Evolutionary conservation across 2,329 filamentous ascomycete genomes (phyloP).

Genomic region (Colletotrichum sojae): DNA sequence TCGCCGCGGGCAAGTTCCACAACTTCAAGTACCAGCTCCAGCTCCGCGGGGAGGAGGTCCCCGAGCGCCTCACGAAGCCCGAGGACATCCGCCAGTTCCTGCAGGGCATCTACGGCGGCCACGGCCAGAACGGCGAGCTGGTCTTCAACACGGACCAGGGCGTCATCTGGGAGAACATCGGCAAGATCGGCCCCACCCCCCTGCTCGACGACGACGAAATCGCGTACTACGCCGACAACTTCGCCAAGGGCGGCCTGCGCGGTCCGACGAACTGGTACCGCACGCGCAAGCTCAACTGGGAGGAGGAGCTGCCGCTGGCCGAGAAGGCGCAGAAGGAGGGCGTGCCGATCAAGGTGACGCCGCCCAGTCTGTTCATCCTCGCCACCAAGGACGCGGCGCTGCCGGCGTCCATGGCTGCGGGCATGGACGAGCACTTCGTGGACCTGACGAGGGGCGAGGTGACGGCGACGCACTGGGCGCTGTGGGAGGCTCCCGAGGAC

Average conservation of each 20-base stretch:
- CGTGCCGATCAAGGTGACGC: conserved; percentile 60
- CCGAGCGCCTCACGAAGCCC: conserved; percentile 69
- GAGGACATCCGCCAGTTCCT: conserved; percentile 79
- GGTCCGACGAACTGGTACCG: conserved; percentile 94
- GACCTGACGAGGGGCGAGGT: conserved; percentile 77
- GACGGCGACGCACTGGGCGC: conserved; percentile 83
- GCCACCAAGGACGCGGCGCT: conserved; percentile 81
- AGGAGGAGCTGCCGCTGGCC: conserved; percentile 78
- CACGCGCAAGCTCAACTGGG: conserved; percentile 77
- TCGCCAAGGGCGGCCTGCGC: conserved; percentile 78
- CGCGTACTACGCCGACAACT: conserved; percentile 83
- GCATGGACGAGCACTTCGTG: conserved; percentile 79
- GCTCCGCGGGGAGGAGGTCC: conserved; percentile 77
- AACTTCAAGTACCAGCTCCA: conserved; percentile 91
- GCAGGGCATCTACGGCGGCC: conserved; percentile 78
- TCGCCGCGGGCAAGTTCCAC: conserved; percentile 67
- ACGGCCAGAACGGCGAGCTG: conserved; percentile 66
- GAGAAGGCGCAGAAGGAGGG: conserved; percentile 59
- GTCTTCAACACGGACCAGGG: conserved; percentile 75
- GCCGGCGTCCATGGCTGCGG: conserved; percentile 76
- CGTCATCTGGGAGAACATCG: conserved; percentile 73
- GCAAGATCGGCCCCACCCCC: conserved; percentile 67
- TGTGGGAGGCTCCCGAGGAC: conserved; percentile 79
- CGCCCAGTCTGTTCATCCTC: conserved; percentile 81
- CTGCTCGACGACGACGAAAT: conserved; percentile 79